Evolutionary conservation across 768 basidiomycete genomes (phyloP).

Genomic region (Neoboletus magnificus): DNA sequence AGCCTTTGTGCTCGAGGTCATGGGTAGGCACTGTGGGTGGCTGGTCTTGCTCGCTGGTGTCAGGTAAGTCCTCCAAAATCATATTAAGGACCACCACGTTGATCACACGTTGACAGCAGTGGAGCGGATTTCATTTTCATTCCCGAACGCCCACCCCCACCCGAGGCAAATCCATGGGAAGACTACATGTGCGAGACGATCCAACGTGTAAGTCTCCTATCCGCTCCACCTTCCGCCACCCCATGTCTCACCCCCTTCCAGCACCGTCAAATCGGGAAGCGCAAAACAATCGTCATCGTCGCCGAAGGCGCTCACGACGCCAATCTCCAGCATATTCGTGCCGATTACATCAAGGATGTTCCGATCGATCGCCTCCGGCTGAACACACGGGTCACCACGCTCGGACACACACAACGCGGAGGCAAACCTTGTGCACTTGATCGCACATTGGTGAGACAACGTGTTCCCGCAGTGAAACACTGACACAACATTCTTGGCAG

Average conservation of each 20-base stretch:
- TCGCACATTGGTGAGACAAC: constrained; percentile 72
- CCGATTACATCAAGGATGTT: constrained; percentile 88
- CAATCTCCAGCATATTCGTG: constrained; percentile 86
- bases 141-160: constrained; percentile 91
- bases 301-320: constrained; percentile 94
- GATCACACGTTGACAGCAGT: constrained; percentile 42
- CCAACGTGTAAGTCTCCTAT: constrained; percentile 52
- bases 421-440: constrained; percentile 92
- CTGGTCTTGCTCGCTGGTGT: constrained; percentile 90
- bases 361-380: constrained; percentile 83
- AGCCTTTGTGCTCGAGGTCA: constrained; percentile 97
- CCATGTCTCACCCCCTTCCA: constrained; percentile 30
- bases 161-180: constrained; percentile 78
- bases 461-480: neutral
- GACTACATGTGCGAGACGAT: constrained; percentile 87
- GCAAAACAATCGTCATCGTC: constrained; percentile 97
- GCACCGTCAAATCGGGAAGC: constrained; percentile 91
- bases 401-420: constrained; percentile 96
- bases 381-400: constrained; percentile 93
- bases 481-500: constrained; percentile 37
- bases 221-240: neutral
- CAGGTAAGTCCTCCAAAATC: constrained; percentile 47
- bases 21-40: constrained; percentile 99
- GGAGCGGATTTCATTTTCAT: constrained; percentile 99
- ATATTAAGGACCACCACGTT: neutral